Conservation (phyloP, 768 basidiomycete genomes). For the Rhizopogon sp. region DNA sequence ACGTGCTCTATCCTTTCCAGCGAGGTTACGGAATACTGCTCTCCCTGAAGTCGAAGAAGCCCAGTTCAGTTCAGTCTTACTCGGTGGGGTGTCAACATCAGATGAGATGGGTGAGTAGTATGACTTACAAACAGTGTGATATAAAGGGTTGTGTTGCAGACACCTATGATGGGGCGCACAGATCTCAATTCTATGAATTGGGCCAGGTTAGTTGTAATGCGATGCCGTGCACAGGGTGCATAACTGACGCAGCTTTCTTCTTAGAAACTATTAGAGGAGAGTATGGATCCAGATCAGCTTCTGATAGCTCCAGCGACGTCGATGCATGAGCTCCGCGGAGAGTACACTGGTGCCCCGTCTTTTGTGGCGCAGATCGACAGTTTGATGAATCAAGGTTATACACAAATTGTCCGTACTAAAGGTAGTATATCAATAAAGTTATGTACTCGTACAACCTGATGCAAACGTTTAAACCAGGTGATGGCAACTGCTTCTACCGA, state of each 20-base stretch:
- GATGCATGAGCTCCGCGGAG: slow-evolving; percentile 51
- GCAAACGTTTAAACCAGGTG: slow-evolving; percentile 41
- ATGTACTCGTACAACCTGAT: neutral
- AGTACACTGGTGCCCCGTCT: slow-evolving; percentile 55
- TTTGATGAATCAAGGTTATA: slow-evolving; percentile 59
- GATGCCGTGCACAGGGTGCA: neutral
- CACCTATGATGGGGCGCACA: slow-evolving; percentile 2
- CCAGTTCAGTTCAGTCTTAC: neutral
- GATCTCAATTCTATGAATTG: slow-evolving; percentile 32
- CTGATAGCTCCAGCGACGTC: slow-evolving; percentile 51
- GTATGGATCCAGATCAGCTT: slow-evolving; percentile 35
- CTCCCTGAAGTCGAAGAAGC: neutral
- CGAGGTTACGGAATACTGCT: neutral
- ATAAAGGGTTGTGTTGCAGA: neutral
- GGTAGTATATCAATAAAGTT: slow-evolving; percentile 37
- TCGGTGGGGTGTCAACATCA: no score
- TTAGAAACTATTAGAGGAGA: slow-evolving; percentile 37
- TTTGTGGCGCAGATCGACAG: slow-evolving; percentile 77
- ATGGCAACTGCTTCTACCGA: slow-evolving; percentile 92
- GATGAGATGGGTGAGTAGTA: neutral
- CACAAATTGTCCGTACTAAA: slow-evolving; percentile 61
- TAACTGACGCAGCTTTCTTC: neutral
- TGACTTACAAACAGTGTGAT: neutral
- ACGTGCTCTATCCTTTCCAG: neutral
- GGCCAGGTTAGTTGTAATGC: slow-evolving; percentile 28